Percentiles rank a stretch among this genome's conserved stretches.
These are phyloP conservation scores for Pythium rishiriense DNA, from an alignment of 352 stramenopile genomes.

Conservation along the genomic window DNA sequence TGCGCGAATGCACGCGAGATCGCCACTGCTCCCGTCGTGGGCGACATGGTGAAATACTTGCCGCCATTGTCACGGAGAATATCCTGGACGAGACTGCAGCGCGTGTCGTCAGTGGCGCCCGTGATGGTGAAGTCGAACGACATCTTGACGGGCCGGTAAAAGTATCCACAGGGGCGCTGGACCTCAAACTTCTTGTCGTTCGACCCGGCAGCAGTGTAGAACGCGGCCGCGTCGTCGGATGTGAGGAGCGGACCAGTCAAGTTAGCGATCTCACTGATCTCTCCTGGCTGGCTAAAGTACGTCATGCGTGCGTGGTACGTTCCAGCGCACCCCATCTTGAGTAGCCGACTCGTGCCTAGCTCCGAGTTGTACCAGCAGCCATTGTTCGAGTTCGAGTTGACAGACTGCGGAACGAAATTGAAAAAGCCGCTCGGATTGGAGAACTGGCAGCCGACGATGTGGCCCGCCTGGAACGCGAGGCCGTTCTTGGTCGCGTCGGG, in stretches of 20 bases:
- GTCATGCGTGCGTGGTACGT: slow-evolving; percentile 25
- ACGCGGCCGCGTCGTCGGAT: slow-evolving; percentile 8
- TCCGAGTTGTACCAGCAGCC: slow-evolving; percentile 44
- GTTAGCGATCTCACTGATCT: slow-evolving; percentile 27
- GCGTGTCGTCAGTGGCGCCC: slow-evolving; percentile 17
- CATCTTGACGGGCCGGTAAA: slow-evolving; percentile 39
- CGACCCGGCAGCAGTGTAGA: slow-evolving; percentile 32
- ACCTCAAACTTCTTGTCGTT: slow-evolving; percentile 24
- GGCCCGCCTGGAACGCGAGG: slow-evolving; percentile 34
- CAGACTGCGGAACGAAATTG: slow-evolving; percentile 39
- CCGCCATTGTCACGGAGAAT: slow-evolving; percentile 18
- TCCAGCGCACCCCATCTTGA: slow-evolving; percentile 40
- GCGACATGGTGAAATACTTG: slow-evolving; percentile 29
- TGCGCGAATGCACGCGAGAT: slow-evolving; percentile 35
- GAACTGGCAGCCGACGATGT: slow-evolving; percentile 39
- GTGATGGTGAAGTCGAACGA: slow-evolving; percentile 36
- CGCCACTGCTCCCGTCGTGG: slow-evolving; percentile 7
- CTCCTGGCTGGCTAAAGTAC: slow-evolving; percentile 28
- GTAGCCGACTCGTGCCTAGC: slow-evolving; percentile 28
- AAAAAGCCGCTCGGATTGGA: slow-evolving; percentile 39
- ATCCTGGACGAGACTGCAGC: slow-evolving; percentile 25
- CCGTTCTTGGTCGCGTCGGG: slow-evolving; percentile 26
- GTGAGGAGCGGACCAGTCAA: slow-evolving; percentile 28
- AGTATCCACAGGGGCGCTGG: slow-evolving; percentile 35
- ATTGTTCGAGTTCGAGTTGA: slow-evolving; percentile 37